These are phyloP conservation scores for Penicillium brevicompactum DNA, from an alignment of 2,329 filamentous ascomycete genomes.

Conservation along the genomic window DNA sequence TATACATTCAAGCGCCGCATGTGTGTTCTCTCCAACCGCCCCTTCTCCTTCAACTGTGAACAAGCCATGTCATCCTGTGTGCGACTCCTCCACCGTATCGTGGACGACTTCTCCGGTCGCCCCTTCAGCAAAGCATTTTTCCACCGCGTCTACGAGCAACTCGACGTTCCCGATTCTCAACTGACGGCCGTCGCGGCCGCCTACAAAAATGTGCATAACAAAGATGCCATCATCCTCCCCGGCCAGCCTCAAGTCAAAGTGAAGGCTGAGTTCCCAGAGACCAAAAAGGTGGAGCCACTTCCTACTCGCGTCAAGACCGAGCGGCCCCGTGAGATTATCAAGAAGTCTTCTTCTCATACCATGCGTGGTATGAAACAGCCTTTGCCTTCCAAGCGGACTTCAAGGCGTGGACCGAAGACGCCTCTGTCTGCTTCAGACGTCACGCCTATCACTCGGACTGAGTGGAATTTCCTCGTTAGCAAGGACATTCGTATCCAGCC, in stretches of 20 bases:
- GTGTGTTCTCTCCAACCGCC: conserved; percentile 38
- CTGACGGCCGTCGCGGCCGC: conserved; percentile 38
- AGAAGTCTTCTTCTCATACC: conserved; percentile 22
- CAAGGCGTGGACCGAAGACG: conserved; percentile 39
- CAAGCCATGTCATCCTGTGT: conserved; percentile 44
- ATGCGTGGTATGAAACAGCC: conserved; percentile 26
- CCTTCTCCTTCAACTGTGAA: conserved; percentile 30
- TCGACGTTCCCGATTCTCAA: conserved; percentile 40
- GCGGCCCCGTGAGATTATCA: conserved; percentile 1
- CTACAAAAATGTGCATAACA: conserved; percentile 37
- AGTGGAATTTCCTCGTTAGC: conserved; percentile 44
- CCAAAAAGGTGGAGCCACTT: conserved; percentile 3
- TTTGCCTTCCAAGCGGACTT: conserved; percentile 18
- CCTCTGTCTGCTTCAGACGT: conserved; percentile 47
- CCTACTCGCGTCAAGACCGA: conserved; percentile 3
- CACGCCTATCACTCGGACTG: conserved; percentile 45
- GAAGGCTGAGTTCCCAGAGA: not conserved
- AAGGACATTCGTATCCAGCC: conserved; percentile 34
- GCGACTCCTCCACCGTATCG: conserved; percentile 42
- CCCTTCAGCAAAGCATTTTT: conserved; percentile 48
- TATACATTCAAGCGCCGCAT: conserved; percentile 48
- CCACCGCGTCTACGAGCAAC: conserved; percentile 46
- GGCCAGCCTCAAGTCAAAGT: conserved; percentile 13
- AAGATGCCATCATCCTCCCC: conserved; percentile 43
- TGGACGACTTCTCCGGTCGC: conserved; percentile 43